A percentile compares a stretch with the other conserved stretches of the same genome.
phyloP scores from a whole-genome alignment of 345 rosid species.

The Eucalyptus melliodora region DNA sequence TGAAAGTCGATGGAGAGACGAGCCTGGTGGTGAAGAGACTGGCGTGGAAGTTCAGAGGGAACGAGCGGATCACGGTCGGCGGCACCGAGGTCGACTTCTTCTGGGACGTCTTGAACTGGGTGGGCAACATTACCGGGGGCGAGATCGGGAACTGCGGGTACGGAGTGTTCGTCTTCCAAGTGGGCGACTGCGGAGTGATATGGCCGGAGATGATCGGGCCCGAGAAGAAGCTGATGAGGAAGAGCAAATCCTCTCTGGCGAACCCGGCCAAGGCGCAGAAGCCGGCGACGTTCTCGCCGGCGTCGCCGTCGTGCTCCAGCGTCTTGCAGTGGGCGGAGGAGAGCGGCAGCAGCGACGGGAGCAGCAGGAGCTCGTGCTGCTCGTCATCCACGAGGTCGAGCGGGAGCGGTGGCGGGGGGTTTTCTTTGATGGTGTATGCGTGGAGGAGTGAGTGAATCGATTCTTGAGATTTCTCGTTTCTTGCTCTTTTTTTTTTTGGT shows the following conservation, averaged over 20 bases:
- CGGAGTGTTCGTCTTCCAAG: constrained; percentile 51
- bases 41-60: constrained; percentile 50
- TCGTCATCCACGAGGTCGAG: constrained; percentile 36
- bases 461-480: not conserved
- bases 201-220: constrained; percentile 55
- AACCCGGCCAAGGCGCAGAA: not conserved
- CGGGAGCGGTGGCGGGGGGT: constrained; percentile 32
- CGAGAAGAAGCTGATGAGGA: constrained; percentile 48
- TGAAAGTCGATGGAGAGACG: constrained; percentile 33
- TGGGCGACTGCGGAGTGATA: constrained; percentile 42
- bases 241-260: constrained; percentile 10
- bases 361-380: constrained; percentile 31
- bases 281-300: not conserved
- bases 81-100: constrained; percentile 35
- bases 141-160: constrained; percentile 1
- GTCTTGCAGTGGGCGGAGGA: constrained; percentile 65
- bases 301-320: constrained; percentile 29
- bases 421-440: constrained; percentile 42
- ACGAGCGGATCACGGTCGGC: constrained; percentile 22
- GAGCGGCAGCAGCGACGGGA: constrained; percentile 31
- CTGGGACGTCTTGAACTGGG: constrained; percentile 55
- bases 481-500: not conserved
- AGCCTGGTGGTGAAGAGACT: constrained; percentile 29
- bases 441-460: constrained; percentile 12
- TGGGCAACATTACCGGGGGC: not conserved